phyloP scores from a whole-genome alignment of 352 stramenopile genomes.

The Pythium plurisporium region DNA sequence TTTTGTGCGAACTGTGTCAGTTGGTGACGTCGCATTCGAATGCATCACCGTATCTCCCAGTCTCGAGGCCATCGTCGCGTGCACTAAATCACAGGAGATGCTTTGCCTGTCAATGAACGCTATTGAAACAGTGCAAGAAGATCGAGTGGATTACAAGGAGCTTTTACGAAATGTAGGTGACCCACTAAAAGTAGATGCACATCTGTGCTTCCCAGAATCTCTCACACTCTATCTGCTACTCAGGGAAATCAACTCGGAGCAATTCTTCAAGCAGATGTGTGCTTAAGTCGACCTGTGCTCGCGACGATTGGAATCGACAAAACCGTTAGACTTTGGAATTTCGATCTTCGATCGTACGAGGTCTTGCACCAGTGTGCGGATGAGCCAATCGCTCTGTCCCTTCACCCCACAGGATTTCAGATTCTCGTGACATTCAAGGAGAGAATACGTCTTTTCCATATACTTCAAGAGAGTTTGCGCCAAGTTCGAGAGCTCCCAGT shows the following conservation, averaged over 20 bases:
- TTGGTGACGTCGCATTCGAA: constrained; percentile 73
- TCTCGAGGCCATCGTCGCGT: constrained; percentile 55
- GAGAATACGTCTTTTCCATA: constrained; percentile 64
- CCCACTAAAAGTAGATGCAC: too few relatives aligned
- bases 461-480: constrained; percentile 61
- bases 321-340: constrained; percentile 88
- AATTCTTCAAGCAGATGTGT: constrained; percentile 74
- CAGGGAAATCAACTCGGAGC: constrained; percentile 58
- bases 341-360: constrained; percentile 57
- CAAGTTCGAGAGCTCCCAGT: constrained; percentile 61
- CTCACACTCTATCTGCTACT: neutral
- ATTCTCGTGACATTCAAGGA: constrained; percentile 77
- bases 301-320: constrained; percentile 80
- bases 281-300: constrained; percentile 78
- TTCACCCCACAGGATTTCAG: constrained; percentile 72
- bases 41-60: constrained; percentile 65
- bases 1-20: constrained; percentile 63
- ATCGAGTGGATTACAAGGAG: constrained; percentile 58
- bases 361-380: constrained; percentile 57
- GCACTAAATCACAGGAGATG: constrained; percentile 63
- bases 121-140: constrained; percentile 75
- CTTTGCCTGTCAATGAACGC: constrained; percentile 63
- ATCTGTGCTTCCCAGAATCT: neutral
- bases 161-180: constrained; percentile 51
- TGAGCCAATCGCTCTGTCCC: constrained; percentile 50